Percentiles rank a stretch among this genome's conserved stretches.
These are phyloP conservation scores for Barnettozyma botsteinii DNA, from an alignment of 805 yeast genomes.

Conservation along the genomic window DNA sequence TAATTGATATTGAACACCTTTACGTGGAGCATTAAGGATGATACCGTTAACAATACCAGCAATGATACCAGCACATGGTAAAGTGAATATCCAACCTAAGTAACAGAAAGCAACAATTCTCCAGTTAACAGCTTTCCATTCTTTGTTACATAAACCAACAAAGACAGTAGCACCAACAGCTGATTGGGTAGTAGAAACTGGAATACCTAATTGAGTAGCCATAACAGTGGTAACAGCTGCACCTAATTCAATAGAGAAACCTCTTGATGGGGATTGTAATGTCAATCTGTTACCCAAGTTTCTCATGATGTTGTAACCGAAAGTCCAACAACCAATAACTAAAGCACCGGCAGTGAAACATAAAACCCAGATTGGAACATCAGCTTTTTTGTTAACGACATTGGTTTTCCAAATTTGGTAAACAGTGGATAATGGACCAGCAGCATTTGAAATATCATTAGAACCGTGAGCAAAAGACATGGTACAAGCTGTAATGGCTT, in stretches of 20 bases:
- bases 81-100: slow-evolving; percentile 65
- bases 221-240: slow-evolving; percentile 71
- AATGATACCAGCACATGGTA: slow-evolving; percentile 68
- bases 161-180: slow-evolving; percentile 75
- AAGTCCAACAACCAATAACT: slow-evolving; percentile 65
- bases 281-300: slow-evolving; percentile 70
- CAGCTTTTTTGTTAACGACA: slow-evolving; percentile 38
- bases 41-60: slow-evolving; percentile 64
- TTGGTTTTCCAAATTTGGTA: slow-evolving; percentile 57
- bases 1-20: slow-evolving; percentile 28
- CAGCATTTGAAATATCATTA: slow-evolving; percentile 72
- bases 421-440: slow-evolving; percentile 67
- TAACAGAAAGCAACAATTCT: slow-evolving; percentile 69
- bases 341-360: slow-evolving; percentile 62
- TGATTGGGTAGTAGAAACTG: slow-evolving; percentile 73
- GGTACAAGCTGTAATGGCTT: slow-evolving; percentile 68
- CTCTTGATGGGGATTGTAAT: slow-evolving; percentile 73
- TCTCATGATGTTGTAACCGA: slow-evolving; percentile 64
- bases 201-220: slow-evolving; percentile 68
- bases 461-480: slow-evolving; percentile 84
- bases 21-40: slow-evolving; percentile 57
- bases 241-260: slow-evolving; percentile 70
- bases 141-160: slow-evolving; percentile 68
- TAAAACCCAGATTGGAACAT: slow-evolving; percentile 68
- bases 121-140: slow-evolving; percentile 64